A percentile compares a stretch with the other conserved stretches of the same genome.
Evolutionary conservation across 164 flowering plant species (phyloP).

Genomic region (Malania oleifera): DNA sequence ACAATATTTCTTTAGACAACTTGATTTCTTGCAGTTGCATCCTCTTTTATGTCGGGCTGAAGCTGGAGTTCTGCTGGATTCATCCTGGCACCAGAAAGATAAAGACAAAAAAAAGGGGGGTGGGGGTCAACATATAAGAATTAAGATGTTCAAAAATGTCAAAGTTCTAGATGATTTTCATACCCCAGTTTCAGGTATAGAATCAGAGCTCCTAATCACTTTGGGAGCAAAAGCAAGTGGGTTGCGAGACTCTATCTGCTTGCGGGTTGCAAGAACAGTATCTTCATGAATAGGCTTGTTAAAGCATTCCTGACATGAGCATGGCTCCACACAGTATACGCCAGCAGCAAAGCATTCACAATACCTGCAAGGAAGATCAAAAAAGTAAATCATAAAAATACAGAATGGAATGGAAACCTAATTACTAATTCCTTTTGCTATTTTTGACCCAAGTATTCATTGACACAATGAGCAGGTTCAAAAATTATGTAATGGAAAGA

Average conservation of each 20-base stretch:
- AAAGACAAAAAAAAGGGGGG: not conserved
- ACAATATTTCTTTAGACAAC: constrained; percentile 92
- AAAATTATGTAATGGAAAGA: not conserved
- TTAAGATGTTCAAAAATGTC: not conserved
- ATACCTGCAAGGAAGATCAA: constrained; percentile 44
- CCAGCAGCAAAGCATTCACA: constrained; percentile 98
- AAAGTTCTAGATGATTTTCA: constrained; percentile 7
- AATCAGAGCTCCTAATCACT: constrained; percentile 61
- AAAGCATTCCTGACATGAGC: constrained; percentile 78
- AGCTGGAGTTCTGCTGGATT: constrained; percentile 76
- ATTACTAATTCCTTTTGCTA: not conserved
- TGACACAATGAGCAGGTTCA: not conserved
- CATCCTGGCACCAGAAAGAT: constrained; percentile 71
- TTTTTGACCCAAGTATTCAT: not conserved
- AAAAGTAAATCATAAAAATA: not conserved
- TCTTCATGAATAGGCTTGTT: constrained; percentile 84
- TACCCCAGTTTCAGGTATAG: constrained; percentile 53
- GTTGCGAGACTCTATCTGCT: constrained; percentile 82
- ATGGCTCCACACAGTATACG: constrained; percentile 85
- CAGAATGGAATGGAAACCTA: not conserved
- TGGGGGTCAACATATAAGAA: not conserved
- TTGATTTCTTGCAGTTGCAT: constrained; percentile 99
- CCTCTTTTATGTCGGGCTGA: constrained; percentile 97
- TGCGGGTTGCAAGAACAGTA: constrained; percentile 79
- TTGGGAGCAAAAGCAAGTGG: constrained; percentile 93